phyloP scores from a whole-genome alignment of 768 basidiomycete species.

The Tephrocybe sp. region DNA sequence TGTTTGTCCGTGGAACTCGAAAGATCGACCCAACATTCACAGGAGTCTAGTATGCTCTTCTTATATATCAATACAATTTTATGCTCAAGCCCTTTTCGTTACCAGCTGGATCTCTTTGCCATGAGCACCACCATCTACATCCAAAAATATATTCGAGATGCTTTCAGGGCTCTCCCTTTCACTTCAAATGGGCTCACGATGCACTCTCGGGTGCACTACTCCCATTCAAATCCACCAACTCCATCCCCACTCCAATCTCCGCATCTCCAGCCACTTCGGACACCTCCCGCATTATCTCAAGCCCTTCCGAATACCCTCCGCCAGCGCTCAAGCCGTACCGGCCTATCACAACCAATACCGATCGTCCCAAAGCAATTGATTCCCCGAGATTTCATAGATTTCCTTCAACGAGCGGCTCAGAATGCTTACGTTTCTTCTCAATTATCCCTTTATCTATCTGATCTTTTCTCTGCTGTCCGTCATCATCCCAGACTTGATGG shows the following conservation, averaged over 20 bases:
- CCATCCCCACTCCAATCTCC: slow-evolving; percentile 25
- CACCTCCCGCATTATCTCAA: slow-evolving; percentile 26
- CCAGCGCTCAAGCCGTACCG: slow-evolving; percentile 17
- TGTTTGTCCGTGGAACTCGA: slow-evolving; percentile 64
- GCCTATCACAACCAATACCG: slow-evolving; percentile 16
- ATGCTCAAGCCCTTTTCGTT: slow-evolving; percentile 5
- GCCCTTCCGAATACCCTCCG: slow-evolving; percentile 17
- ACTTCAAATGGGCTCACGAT: slow-evolving; percentile 18
- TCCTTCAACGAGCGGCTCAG: slow-evolving; percentile 28
- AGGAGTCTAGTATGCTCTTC: slow-evolving; percentile 56
- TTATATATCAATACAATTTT: not conserved
- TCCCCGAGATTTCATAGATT: slow-evolving; percentile 29
- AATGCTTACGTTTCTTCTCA: slow-evolving; percentile 48
- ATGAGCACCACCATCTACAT: slow-evolving; percentile 68
- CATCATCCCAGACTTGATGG: slow-evolving; percentile 72
- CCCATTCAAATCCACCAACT: slow-evolving; percentile 30
- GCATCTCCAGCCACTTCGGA: slow-evolving; percentile 22
- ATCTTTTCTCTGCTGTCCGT: slow-evolving; percentile 73
- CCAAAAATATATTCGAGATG: slow-evolving; percentile 40
- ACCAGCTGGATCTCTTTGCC: slow-evolving; percentile 74
- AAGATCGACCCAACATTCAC: slow-evolving; percentile 66
- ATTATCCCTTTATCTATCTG: slow-evolving; percentile 65
- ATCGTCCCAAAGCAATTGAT: slow-evolving; percentile 27
- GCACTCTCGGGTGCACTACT: slow-evolving; percentile 22
- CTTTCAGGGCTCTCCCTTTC: slow-evolving; percentile 32